Evolutionary conservation across 2,329 filamentous ascomycete genomes (phyloP).

Genomic region (Dactylonectria macrodidyma): DNA sequence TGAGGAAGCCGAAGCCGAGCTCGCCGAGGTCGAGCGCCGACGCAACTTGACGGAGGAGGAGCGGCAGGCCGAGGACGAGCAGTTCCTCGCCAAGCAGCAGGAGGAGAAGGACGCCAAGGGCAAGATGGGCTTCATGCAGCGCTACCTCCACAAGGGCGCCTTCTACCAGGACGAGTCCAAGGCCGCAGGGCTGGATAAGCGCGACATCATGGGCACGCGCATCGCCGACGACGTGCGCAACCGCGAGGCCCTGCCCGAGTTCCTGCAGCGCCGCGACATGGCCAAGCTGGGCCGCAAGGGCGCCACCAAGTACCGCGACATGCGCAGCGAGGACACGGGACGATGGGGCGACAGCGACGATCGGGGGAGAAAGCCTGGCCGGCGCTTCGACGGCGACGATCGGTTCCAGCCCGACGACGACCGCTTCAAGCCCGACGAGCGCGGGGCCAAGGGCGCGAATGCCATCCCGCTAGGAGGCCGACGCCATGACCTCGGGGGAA

Average conservation of each 20-base stretch:
- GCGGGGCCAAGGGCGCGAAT: conserved; percentile 76
- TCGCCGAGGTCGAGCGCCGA: conserved; percentile 90
- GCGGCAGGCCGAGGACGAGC: conserved; percentile 86
- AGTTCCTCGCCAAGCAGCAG: conserved; percentile 82
- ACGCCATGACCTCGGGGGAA: conserved; percentile 56
- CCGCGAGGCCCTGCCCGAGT: conserved; percentile 87
- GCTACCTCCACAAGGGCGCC: conserved; percentile 96
- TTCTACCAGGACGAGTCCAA: conserved; percentile 91
- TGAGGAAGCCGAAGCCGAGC: conserved; percentile 85
- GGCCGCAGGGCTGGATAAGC: conserved; percentile 80
- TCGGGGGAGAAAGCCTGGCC: conserved; percentile 53
- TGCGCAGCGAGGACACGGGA: conserved; percentile 92
- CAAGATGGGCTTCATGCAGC: conserved; percentile 92
- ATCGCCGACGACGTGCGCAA: conserved; percentile 89
- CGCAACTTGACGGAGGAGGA: conserved; percentile 90
- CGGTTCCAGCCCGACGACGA: conserved; percentile 77
- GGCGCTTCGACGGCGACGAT: conserved; percentile 68
- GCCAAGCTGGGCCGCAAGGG: conserved; percentile 95
- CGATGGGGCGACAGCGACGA: conserved; percentile 81
- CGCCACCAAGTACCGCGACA: conserved; percentile 89
- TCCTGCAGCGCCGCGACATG: conserved; percentile 93
- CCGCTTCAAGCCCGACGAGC: conserved; percentile 59
- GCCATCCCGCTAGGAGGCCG: conserved; percentile 78
- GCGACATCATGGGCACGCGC: conserved; percentile 88
- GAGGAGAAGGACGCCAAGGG: conserved; percentile 84